Conservation (phyloP, 163 green algal genomes). For the Smithsoniella earleae region DNA sequence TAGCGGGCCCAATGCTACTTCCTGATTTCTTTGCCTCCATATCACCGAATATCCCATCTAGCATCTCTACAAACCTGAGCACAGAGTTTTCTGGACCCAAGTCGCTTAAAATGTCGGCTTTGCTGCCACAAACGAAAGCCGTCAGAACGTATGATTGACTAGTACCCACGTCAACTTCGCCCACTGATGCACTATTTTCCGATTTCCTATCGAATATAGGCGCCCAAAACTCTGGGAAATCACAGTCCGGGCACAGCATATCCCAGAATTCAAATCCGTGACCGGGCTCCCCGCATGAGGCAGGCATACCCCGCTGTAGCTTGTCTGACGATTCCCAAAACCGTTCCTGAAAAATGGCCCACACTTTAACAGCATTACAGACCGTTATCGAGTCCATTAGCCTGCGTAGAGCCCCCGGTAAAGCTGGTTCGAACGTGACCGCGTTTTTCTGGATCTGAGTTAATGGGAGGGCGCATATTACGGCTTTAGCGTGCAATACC, state of each 20-base stretch:
- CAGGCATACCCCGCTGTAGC: no score
- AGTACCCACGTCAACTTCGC: neutral
- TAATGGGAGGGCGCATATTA: conserved; percentile 12
- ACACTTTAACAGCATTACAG: conserved; percentile 26
- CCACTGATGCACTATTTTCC: neutral
- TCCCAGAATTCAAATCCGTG: conserved; percentile 30
- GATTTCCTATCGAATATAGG: no score
- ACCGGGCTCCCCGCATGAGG: no score
- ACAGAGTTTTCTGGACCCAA: neutral
- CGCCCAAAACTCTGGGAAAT: conserved; percentile 14
- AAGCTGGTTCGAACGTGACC: neutral
- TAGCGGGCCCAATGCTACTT: no score
- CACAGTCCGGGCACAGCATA: conserved; percentile 12
- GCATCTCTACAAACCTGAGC: neutral
- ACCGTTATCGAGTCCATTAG: neutral
- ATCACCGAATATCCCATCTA: neutral
- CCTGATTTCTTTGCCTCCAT: neutral
- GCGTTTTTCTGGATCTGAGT: conserved; percentile 6
- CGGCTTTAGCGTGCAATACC: neutral
- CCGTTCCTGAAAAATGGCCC: conserved; percentile 1
- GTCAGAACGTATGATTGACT: neutral
- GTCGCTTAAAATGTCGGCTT: neutral
- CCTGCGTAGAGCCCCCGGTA: neutral
- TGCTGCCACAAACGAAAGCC: neutral
- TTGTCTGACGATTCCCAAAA: conserved; percentile 19